phyloP scores from a whole-genome alignment of 2,329 filamentous ascomycete genomes.

The Scorias spongiosa region DNA sequence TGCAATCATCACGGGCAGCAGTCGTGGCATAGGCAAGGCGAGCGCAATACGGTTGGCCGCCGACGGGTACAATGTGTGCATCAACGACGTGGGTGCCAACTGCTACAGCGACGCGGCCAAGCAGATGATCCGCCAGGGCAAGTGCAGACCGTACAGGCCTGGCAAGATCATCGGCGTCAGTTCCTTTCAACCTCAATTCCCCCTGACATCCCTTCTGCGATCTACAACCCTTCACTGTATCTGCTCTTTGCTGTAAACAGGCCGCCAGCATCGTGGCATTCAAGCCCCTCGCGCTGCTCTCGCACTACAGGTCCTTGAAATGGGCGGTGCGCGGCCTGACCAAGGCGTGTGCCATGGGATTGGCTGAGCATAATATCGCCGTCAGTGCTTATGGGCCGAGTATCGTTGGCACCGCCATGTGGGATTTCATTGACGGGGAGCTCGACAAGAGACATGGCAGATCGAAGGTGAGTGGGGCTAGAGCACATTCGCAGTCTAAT shows the following conservation, averaged over 20 bases:
- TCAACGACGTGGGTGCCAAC: slow-evolving; percentile 47
- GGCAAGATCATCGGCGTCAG: slow-evolving; percentile 33
- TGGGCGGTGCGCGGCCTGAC: slow-evolving; percentile 52
- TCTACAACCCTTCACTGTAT: too few species aligned
- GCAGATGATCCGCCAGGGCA: slow-evolving; percentile 49
- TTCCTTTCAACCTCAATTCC: background rate
- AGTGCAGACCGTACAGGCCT: slow-evolving; percentile 21
- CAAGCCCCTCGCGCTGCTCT: slow-evolving; percentile 42
- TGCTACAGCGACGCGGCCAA: slow-evolving; percentile 48
- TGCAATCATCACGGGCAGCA: slow-evolving; percentile 22
- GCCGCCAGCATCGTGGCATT: slow-evolving; percentile 39
- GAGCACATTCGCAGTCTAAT: too few species aligned
- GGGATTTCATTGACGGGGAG: slow-evolving; percentile 51
- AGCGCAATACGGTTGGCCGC: slow-evolving; percentile 48
- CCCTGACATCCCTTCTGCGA: background rate
- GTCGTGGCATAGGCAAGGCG: slow-evolving; percentile 36
- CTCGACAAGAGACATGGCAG: slow-evolving; percentile 37
- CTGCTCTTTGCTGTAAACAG: slow-evolving; percentile 1
- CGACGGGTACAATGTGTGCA: slow-evolving; percentile 51
- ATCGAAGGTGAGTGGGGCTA: slow-evolving; percentile 18
- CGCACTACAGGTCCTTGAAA: slow-evolving; percentile 50
- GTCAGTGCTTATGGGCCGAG: slow-evolving; percentile 54
- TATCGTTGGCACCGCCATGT: slow-evolving; percentile 53
- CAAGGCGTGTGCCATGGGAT: slow-evolving; percentile 51
- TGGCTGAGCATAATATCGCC: slow-evolving; percentile 48